Conservation (phyloP, 495 filamentous ascomycete genomes). For the Thozetella sp. region DNA sequence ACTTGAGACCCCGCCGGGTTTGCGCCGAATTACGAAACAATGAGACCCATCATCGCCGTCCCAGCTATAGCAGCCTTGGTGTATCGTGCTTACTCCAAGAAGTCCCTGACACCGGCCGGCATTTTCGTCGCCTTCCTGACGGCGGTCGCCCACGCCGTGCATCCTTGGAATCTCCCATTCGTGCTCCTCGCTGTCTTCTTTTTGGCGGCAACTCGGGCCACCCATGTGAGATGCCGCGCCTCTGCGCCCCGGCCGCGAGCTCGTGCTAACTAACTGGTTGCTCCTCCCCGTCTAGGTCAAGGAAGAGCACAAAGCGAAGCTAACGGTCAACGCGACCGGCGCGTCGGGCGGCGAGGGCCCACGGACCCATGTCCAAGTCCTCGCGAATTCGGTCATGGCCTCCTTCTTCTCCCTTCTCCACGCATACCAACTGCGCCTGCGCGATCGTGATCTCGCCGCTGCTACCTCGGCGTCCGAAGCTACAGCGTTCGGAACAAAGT, state of each 20-base stretch:
- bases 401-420: slow-evolving; percentile 74
- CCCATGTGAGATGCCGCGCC: slow-evolving; percentile 59
- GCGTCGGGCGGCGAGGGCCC: slow-evolving; percentile 75
- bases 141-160: slow-evolving; percentile 77
- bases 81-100: slow-evolving; percentile 69
- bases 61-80: slow-evolving; percentile 65
- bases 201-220: slow-evolving; percentile 78
- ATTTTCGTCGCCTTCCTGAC: slow-evolving; percentile 70
- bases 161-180: slow-evolving; percentile 92
- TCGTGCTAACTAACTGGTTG: background rate
- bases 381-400: slow-evolving; percentile 84
- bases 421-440: slow-evolving; percentile 58
- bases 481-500: slow-evolving; percentile 32
- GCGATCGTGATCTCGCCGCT: slow-evolving; percentile 29
- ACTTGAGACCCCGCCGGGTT: background rate
- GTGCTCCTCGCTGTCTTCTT: slow-evolving; percentile 84
- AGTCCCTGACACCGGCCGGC: slow-evolving; percentile 76
- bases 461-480: slow-evolving; percentile 9
- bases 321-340: slow-evolving; percentile 78
- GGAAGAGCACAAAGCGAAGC: slow-evolving; percentile 76
- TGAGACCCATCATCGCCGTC: slow-evolving; percentile 73
- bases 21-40: slow-evolving; percentile 22
- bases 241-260: background rate
- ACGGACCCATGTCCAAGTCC: slow-evolving; percentile 84
- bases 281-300: slow-evolving; percentile 63